Evolutionary conservation across 2,329 filamentous ascomycete genomes (phyloP).

Genomic region (Huntiella moniliformis): DNA sequence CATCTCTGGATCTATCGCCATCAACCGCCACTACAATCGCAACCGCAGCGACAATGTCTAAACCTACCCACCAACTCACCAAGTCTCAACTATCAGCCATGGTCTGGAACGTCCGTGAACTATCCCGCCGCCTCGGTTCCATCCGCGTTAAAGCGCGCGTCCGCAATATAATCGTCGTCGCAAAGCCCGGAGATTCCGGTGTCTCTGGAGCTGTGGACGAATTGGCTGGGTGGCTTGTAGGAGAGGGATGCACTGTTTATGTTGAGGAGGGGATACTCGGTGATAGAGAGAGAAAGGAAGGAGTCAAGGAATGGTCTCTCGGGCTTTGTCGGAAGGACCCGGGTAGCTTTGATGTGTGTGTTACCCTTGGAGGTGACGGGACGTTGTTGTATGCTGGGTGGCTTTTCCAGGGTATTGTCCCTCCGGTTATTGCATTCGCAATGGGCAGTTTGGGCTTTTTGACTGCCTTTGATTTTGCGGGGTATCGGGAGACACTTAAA

Average conservation of each 20-base stretch:
- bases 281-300: slow-evolving; percentile 19
- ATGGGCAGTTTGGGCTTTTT: slow-evolving; percentile 85
- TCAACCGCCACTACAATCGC: neutral
- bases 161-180: slow-evolving; percentile 68
- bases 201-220: slow-evolving; percentile 62
- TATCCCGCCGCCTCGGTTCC: slow-evolving; percentile 70
- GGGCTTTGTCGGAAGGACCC: slow-evolving; percentile 59
- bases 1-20: neutral
- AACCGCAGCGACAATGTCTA: neutral
- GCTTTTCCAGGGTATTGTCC: slow-evolving; percentile 90
- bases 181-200: slow-evolving; percentile 75
- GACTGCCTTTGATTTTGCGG: slow-evolving; percentile 84
- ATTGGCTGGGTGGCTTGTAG: slow-evolving; percentile 62
- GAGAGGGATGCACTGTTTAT: slow-evolving; percentile 57
- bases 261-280: slow-evolving; percentile 53
- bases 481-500: slow-evolving; percentile 49
- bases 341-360: slow-evolving; percentile 81
- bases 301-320: slow-evolving; percentile 64
- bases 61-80: slow-evolving; percentile 53
- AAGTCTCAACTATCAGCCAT: slow-evolving; percentile 93
- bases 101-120: slow-evolving; percentile 84
- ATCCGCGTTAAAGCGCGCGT: slow-evolving; percentile 69
- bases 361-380: slow-evolving; percentile 87
- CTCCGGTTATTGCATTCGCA: slow-evolving; percentile 79
- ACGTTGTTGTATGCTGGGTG: slow-evolving; percentile 92